Base-by-base conservation (phyloP, 2,329 filamentous ascomycete genomes). In the Aspergillus unguis region DNA sequence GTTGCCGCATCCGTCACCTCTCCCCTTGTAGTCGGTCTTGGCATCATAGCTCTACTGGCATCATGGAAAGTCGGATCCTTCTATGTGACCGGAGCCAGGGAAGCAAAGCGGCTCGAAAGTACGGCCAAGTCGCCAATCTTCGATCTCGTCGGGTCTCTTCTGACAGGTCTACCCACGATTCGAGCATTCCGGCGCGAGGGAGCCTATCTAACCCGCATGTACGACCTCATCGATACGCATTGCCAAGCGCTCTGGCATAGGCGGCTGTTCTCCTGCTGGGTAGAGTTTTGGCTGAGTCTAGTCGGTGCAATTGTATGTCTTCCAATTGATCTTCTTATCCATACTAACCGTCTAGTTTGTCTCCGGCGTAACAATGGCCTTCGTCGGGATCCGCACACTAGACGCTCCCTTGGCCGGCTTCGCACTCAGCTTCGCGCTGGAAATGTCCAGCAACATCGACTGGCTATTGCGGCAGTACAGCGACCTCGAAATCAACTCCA, bases 51-150 rank as follows among this genome's bases (percentile, higher is more conserved):
- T 85, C 81, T 57, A 64, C 81, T n/a, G 69, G 57, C 53, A 17
- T 26, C 56, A 6, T 80, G 54, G 80, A 85, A 50, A 75, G 74
- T 50, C 23, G 51, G 41, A 0, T 43, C 46, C 27, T 42, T 42
- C 33, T 94, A 88, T 63, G 77, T 94, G 5, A 72, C 80, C n/a
- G 87, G 81, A 1, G 87, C 88, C 0, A 79, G 89, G 36, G 87
- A 90, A 31, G 79, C 87, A 55, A 92, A 92, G 72, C 80, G 89
- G 4, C 79, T 92, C 1, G 88, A 92, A 68, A 89, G 85, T 58
- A 89, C 81, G 3, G 81, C 84, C 50, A 92, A 90, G 69, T 88
- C 85, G 0, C 89, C 89, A 0, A 84, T 92, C 1, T 92, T 90
- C 61, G 88, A 92, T 66, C 84, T 89, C 56, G 92, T 92, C 62